Conservation (phyloP, 2,329 filamentous ascomycete species). For the Calcarisporium arbuscula region DNA sequence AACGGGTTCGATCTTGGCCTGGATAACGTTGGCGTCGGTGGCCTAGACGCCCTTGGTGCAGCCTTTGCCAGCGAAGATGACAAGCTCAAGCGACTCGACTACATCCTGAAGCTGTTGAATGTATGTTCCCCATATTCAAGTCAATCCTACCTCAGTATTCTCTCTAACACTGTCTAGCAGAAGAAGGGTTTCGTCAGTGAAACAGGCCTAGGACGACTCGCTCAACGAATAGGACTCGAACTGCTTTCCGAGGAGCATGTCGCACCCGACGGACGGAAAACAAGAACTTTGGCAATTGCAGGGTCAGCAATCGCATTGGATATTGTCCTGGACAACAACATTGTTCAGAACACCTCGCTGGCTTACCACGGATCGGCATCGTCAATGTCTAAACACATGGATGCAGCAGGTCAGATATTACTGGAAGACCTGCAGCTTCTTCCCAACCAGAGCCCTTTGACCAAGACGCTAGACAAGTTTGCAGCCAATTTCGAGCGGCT, state of each 20-base stretch:
- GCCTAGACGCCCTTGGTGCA: constrained; percentile 33
- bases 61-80: constrained; percentile 46
- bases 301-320: constrained; percentile 56
- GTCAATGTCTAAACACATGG: constrained; percentile 53
- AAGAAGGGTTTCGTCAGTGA: constrained; percentile 63
- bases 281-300: constrained; percentile 53
- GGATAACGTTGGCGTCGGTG: constrained; percentile 43
- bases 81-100: constrained; percentile 46
- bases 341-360: constrained; percentile 57
- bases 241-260: constrained; percentile 51
- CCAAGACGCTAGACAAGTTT: constrained; percentile 65
- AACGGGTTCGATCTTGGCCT: constrained; percentile 45
- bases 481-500: constrained; percentile 65
- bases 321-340: constrained; percentile 54
- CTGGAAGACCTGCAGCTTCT: constrained; percentile 56
- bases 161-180: constrained; percentile 19
- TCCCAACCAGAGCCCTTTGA: constrained; percentile 56
- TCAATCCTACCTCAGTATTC: not conserved
- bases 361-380: constrained; percentile 54
- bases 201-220: constrained; percentile 66
- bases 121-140: constrained; percentile 26
- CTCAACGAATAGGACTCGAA: constrained; percentile 60
- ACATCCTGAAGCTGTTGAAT: constrained; percentile 42
- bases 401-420: constrained; percentile 59
- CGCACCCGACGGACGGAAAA: constrained; percentile 40